Percentiles rank a stretch among this genome's conserved stretches.
Evolutionary conservation across 108 stramenopile species (phyloP).

Genomic region (Fragilaria crotonensis): DNA sequence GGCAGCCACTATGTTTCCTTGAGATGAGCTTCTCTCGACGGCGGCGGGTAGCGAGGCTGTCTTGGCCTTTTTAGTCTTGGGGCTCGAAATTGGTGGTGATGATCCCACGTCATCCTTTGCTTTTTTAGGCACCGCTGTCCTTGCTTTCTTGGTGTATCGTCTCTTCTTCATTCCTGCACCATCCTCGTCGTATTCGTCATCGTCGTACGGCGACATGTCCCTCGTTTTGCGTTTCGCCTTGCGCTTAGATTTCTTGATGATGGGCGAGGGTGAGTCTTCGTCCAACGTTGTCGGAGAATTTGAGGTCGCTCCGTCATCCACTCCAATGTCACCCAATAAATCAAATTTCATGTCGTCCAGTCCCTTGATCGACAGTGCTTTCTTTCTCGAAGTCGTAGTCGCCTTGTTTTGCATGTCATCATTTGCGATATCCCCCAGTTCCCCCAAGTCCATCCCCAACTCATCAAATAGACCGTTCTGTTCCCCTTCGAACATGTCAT

Average conservation of each 20-base stretch:
- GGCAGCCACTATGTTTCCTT: constrained; percentile 13
- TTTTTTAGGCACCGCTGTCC: neutral
- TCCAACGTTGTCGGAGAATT: neutral
- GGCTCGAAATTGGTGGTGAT: neutral
- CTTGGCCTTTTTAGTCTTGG: constrained; percentile 12
- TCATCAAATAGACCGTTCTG: constrained; percentile 31
- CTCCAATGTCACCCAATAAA: neutral
- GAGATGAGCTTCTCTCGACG: neutral
- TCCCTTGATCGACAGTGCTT: neutral
- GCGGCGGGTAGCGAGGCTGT: neutral
- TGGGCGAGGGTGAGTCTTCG: neutral
- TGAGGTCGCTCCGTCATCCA: neutral
- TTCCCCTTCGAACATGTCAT: constrained; percentile 37
- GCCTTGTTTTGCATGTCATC: constrained; percentile 4
- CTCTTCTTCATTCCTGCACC: constrained; percentile 10
- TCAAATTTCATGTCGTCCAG: neutral
- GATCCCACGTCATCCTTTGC: neutral
- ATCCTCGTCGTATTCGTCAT: constrained; percentile 16
- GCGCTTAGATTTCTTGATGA: constrained; percentile 7
- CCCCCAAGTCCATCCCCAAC: constrained; percentile 26
- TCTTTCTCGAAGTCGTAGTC: neutral
- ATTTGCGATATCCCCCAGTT: constrained; percentile 27
- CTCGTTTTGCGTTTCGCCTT: constrained; percentile 32
- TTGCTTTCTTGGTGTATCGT: neutral
- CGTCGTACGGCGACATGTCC: constrained; percentile 12